These are phyloP conservation scores for Pistacia atlantica DNA, from an alignment of 345 rosid genomes.

Conservation along the genomic window DNA sequence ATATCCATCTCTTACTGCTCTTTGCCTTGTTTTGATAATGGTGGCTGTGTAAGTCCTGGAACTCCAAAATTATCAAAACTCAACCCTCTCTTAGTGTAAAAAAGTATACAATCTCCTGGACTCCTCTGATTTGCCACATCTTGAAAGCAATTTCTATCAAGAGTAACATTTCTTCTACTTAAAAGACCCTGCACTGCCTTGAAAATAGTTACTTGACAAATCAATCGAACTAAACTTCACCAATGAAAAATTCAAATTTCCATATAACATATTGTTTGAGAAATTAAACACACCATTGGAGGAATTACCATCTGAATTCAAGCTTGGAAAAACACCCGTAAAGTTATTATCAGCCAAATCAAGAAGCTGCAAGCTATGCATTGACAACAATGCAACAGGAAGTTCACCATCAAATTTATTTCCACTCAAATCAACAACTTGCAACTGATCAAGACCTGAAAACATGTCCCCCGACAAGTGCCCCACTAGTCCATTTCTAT, in stretches of 20 bases:
- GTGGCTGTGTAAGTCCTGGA: constrained; percentile 32
- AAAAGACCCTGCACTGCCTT: constrained; percentile 57
- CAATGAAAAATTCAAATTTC: constrained; percentile 47
- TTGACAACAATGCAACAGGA: constrained; percentile 42
- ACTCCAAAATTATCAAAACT: constrained; percentile 48
- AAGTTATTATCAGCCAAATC: constrained; percentile 68
- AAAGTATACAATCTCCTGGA: constrained; percentile 44
- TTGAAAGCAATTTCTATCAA: constrained; percentile 58
- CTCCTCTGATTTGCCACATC: constrained; percentile 51
- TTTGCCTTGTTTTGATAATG: constrained; percentile 22
- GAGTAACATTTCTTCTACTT: constrained; percentile 37
- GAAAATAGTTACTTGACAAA: constrained; percentile 75
- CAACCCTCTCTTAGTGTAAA: constrained; percentile 51
- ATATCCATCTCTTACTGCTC: constrained; percentile 41
- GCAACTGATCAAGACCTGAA: constrained; percentile 37
- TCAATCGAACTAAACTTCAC: constrained; percentile 50
- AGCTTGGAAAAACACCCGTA: constrained; percentile 45
- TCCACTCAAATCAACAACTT: constrained; percentile 42
- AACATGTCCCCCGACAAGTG: constrained; percentile 38
- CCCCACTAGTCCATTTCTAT: constrained; percentile 43
- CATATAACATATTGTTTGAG: constrained; percentile 74
- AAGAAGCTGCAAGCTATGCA: constrained; percentile 51
- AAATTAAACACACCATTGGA: constrained; percentile 50
- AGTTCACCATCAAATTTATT: constrained; percentile 56
- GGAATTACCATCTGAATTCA: constrained; percentile 30